Evolutionary conservation across 2,329 filamentous ascomycete genomes (phyloP), one percentile per base, ranked within the genome.

Genomic region (Ciborinia camelliae): DNA sequence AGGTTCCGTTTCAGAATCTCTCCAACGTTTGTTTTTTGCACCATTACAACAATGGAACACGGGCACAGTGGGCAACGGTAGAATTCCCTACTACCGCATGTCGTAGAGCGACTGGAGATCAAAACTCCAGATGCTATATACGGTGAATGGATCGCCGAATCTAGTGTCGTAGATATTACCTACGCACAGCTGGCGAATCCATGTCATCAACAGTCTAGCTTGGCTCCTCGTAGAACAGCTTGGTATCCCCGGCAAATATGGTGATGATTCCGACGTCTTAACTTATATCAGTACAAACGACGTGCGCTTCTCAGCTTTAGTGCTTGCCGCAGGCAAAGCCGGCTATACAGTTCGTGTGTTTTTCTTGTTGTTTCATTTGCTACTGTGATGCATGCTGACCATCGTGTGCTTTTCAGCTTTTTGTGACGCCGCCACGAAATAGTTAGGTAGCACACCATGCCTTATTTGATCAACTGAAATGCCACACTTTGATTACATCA

Each of bases 271-370:
- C 14, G 20, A 62, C n/a, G 7, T 30, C 0, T 73, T 81, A 37
- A 76, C 78, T 3, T 82, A 80, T 69, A 75, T 81, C 61, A 80
- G 79, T 0, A 18, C 43, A 23, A 59, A 48, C 15, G 52, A 47
- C 15, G 20, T 63, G 2, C 35, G 52, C 26, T 65, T 47, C 23
- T 10, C 15, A 28, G 14, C 30, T 23, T 18, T 45, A 15, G 12
- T 52, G 20, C 9, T 51, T 39, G 52, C 32, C 20, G 52, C 35
- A 15, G 9, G 3, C 1, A 52, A 58, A 20, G 37, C 41, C 28
- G 14, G 26, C 4, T 45, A 47, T 9, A 58, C 3, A 3, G 28
- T 58, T 26, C 3, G 52, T 59, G 9, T 15, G 15, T 32, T 20
- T 48, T 39, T 15, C 30, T 45, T 35, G 9, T 15, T 1, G 8